phyloP scores from a whole-genome alignment of 768 basidiomycete species.

The Strobilomyces dryophilus region DNA sequence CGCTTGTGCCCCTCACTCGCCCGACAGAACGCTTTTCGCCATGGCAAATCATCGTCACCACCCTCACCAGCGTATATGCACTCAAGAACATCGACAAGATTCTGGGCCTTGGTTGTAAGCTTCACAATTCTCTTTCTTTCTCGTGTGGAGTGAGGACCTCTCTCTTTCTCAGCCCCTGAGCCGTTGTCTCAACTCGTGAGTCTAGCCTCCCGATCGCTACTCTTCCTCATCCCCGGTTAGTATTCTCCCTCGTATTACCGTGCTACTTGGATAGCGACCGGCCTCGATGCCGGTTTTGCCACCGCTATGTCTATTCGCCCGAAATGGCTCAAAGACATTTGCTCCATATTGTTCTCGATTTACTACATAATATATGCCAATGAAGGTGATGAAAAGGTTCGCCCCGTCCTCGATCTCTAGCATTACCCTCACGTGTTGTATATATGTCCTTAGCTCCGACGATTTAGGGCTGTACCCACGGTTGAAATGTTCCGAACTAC shows the following conservation, averaged over 20 bases:
- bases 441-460: constrained; percentile 61
- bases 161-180: constrained; percentile 68
- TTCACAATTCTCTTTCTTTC: not conserved
- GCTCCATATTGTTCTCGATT: constrained; percentile 76
- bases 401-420: constrained; percentile 11
- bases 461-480: constrained; percentile 89
- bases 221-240: constrained; percentile 35
- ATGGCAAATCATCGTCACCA: constrained; percentile 91
- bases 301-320: constrained; percentile 91
- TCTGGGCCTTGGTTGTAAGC: constrained; percentile 69
- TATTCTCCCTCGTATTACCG: constrained; percentile 93
- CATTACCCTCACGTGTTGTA: not conserved
- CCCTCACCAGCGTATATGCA: constrained; percentile 81
- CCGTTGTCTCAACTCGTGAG: constrained; percentile 83
- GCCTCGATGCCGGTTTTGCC: constrained; percentile 96
- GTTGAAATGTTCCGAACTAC: constrained; percentile 94
- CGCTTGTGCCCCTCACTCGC: not conserved
- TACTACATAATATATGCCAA: constrained; percentile 90
- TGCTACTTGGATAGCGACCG: constrained; percentile 91
- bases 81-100: constrained; percentile 82
- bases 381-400: constrained; percentile 95
- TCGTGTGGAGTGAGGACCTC: not conserved
- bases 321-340: constrained; percentile 87
- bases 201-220: constrained; percentile 8
- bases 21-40: constrained; percentile 76